Evolutionary conservation across 2,329 filamentous ascomycete genomes (phyloP), one percentile per base, ranked within the genome.

Genomic region (Xylaria sp.): DNA sequence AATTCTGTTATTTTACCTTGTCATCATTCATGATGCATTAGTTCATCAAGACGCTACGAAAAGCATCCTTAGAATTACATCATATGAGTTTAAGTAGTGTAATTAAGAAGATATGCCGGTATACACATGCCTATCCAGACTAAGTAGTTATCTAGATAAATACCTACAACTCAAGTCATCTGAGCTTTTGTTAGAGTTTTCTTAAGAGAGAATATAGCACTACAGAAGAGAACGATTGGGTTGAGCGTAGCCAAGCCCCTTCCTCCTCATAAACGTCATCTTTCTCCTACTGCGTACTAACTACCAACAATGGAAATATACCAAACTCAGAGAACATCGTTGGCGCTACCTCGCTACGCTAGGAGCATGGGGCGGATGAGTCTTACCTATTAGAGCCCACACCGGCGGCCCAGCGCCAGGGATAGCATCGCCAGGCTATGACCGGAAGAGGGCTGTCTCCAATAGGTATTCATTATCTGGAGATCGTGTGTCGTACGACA

Each of bases 291-390:
- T 4, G 33, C n/a, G 17, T n/a, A n/a, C n/a, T n/a, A n/a, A n/a
- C n/a, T n/a, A n/a, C n/a, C n/a, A n/a, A n/a, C n/a, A n/a, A n/a
- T n/a, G n/a, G n/a, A n/a, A n/a, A n/a, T n/a, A n/a, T n/a, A n/a
- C n/a, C n/a, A n/a, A n/a, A n/a, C n/a, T n/a, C n/a, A n/a, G 27
- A 62, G 45, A 50, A 49, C 10, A 47, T 5, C 47, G 47, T 50
- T 50, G 47, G 47, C 47, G 25, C 47, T n/a, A 50, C 38, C 38
- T 42, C 6, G 15, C 3, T 9, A 50, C n/a, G 15, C 47, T 45
- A 45, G 42, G 42, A 20, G 7, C n/a, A n/a, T n/a, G n/a, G 33
- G 9, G 33, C 7, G 2, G 13, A 36, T 36, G 33, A 36, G 45
- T 3, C 13, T 49, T 27, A 22, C 22, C n/a, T 49, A 49, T 29